Conservation (phyloP, 2,329 filamentous ascomycete genomes). For the Epicoccum sorghinum region DNA sequence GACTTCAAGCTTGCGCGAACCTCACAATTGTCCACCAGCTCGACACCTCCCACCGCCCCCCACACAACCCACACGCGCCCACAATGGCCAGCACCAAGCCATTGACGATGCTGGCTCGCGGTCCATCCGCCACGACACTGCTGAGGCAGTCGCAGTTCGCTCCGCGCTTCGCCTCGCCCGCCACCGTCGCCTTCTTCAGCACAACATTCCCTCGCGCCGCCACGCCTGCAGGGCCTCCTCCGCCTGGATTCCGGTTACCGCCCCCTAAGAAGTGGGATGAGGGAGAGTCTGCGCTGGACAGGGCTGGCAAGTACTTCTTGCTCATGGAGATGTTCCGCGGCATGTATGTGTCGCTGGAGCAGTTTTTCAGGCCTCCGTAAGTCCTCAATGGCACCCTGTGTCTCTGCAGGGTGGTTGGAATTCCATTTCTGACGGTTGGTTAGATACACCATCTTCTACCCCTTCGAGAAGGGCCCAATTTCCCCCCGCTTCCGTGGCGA, state of each 20-base stretch:
- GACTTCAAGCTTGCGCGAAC: constrained; percentile 26
- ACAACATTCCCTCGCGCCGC: constrained; percentile 66
- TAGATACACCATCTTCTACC: constrained; percentile 98
- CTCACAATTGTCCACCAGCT: constrained; percentile 29
- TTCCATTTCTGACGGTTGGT: constrained; percentile 32
- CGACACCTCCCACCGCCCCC: constrained; percentile 28
- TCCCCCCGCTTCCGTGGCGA: constrained; percentile 98
- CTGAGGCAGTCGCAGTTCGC: constrained; percentile 44
- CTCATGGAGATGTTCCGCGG: constrained; percentile 94
- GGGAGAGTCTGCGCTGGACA: constrained; percentile 78
- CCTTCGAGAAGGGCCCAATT: constrained; percentile 98
- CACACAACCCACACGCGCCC: constrained; percentile 37
- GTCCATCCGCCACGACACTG: constrained; percentile 49
- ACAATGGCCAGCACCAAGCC: constrained; percentile 57
- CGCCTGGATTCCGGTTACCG: constrained; percentile 79
- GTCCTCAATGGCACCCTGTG: constrained; percentile 52
- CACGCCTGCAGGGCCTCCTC: constrained; percentile 77
- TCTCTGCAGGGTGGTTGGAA: constrained; percentile 5
- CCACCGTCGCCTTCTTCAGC: constrained; percentile 65
- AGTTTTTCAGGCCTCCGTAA: constrained; percentile 97
- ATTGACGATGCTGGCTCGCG: constrained; percentile 55
- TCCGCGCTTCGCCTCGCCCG: constrained; percentile 48
- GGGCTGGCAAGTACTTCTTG: constrained; percentile 91
- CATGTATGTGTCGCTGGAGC: constrained; percentile 97
- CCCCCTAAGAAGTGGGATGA: constrained; percentile 80